A percentile compares a stretch with the other conserved stretches of the same genome.
Conservation (phyloP, 1,284 basidiomycete genomes). For the Sporisorium exsertum region DNA sequence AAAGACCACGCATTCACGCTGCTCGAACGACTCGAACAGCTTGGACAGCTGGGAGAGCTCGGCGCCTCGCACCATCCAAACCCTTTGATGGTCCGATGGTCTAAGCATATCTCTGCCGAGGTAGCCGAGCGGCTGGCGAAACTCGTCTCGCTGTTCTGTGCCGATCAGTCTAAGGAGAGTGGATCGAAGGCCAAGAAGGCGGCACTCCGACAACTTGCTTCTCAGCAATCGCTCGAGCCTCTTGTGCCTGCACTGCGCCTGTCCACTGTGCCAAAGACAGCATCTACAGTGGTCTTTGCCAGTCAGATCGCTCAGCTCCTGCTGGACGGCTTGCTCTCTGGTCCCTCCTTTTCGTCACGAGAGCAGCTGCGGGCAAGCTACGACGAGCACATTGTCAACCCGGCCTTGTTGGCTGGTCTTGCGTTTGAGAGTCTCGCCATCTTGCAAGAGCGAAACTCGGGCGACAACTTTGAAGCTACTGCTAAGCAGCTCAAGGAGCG, state of each 20-base stretch:
- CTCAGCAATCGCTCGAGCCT: conserved; percentile 27
- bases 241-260: conserved; percentile 47
- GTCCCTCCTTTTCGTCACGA: conserved; percentile 17
- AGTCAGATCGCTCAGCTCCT: conserved; percentile 33
- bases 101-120: conserved; percentile 40
- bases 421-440: conserved; percentile 40
- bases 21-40: conserved; percentile 56
- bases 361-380: conserved; percentile 30
- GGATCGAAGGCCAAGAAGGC: conserved; percentile 12
- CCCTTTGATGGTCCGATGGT: conserved; percentile 47
- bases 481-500: conserved; percentile 25
- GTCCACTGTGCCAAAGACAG: conserved; percentile 27
- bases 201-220: conserved; percentile 7
- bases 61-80: conserved; percentile 33
- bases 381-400: conserved; percentile 38
- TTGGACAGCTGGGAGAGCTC: conserved; percentile 42
- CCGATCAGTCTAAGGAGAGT: neutral
- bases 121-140: conserved; percentile 29
- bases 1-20: conserved; percentile 50
- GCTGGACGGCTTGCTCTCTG: conserved; percentile 31
- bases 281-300: conserved; percentile 16
- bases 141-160: conserved; percentile 34
- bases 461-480: conserved; percentile 22
- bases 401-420: conserved; percentile 34
- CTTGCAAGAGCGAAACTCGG: conserved; percentile 32